phyloP scores from a whole-genome alignment of 2,329 filamentous ascomycete genomes.

The Fusarium heterosporum region DNA sequence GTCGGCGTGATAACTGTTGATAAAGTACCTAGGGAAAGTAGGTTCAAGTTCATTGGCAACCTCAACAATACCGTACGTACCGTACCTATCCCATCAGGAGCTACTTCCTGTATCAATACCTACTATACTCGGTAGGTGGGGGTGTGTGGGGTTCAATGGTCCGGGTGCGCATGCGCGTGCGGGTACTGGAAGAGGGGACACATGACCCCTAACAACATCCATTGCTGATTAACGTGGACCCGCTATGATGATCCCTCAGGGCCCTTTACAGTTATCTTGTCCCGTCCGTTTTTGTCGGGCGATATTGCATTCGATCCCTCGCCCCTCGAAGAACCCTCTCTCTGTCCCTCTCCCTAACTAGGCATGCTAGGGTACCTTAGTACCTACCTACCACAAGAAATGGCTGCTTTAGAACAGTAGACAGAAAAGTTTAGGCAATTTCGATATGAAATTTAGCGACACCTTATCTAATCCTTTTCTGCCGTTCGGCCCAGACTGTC shows the following conservation, averaged over 20 bases:
- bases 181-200: neutral
- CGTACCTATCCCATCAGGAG: neutral
- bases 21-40: neutral
- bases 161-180: slow-evolving; percentile 25
- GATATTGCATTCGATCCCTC: slow-evolving; percentile 23
- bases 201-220: slow-evolving; percentile 20
- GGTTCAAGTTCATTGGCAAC: neutral
- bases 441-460: too few species aligned
- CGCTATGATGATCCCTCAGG: neutral
- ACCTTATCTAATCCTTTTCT: too few species aligned
- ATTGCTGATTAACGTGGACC: slow-evolving; percentile 22
- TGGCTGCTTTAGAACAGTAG: too few species aligned
- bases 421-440: too few species aligned
- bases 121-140: slow-evolving; percentile 38
- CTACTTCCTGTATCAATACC: neutral
- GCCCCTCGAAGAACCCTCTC: neutral
- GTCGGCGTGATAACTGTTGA: slow-evolving; percentile 12
- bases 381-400: neutral
- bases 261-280: slow-evolving; percentile 4
- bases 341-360: too few species aligned
- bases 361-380: neutral
- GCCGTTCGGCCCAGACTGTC: too few species aligned
- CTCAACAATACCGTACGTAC: slow-evolving; percentile 14
- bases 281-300: slow-evolving; percentile 18
- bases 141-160: slow-evolving; percentile 24